Percentiles rank a stretch among this genome's conserved stretches.
Conservation (phyloP, 2,329 filamentous ascomycete species). For the Claviceps sp. region DNA sequence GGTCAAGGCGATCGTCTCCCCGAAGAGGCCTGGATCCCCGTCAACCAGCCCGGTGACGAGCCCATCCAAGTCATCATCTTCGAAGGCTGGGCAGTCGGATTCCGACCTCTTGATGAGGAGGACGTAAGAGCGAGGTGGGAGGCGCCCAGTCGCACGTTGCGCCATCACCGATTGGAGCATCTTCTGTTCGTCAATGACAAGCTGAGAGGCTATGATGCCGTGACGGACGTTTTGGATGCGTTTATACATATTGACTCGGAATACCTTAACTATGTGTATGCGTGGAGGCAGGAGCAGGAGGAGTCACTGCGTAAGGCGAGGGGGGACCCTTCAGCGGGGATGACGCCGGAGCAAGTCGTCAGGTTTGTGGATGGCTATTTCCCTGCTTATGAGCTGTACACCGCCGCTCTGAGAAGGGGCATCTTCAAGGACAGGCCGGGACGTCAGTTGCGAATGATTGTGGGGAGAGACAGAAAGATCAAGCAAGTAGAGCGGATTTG, state of each 20-base stretch:
- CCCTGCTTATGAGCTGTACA: conserved; percentile 59
- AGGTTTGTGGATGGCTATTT: conserved; percentile 60
- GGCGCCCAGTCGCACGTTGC: conserved; percentile 34
- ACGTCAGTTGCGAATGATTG: conserved; percentile 47
- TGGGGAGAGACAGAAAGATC: conserved; percentile 47
- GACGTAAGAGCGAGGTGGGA: conserved; percentile 39
- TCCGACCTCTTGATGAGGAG: conserved; percentile 46
- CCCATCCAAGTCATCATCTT: conserved; percentile 58
- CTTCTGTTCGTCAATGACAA: conserved; percentile 36
- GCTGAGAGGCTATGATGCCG: conserved; percentile 31
- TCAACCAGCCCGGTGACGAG: conserved; percentile 37
- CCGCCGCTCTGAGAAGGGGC: conserved; percentile 43
- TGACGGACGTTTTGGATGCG: conserved; percentile 37
- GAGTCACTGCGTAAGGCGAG: conserved; percentile 49
- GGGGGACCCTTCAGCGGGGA: conserved; percentile 48
- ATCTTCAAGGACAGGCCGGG: conserved; percentile 36
- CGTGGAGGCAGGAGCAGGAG: conserved; percentile 76
- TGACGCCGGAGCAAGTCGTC: conserved; percentile 69
- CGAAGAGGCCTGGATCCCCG: conserved; percentile 43
- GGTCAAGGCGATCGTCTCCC: conserved; percentile 67
- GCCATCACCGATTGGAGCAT: conserved; percentile 33
- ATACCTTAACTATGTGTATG: conserved; percentile 63
- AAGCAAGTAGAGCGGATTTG: conserved; percentile 1
- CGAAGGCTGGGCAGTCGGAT: conserved; percentile 87
- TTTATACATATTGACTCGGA: conserved; percentile 55